Evolutionary conservation across 2,329 filamentous ascomycete species (phyloP), one percentile per base, ranked within the genome.

Genomic region (Colletotrichum sp.): DNA sequence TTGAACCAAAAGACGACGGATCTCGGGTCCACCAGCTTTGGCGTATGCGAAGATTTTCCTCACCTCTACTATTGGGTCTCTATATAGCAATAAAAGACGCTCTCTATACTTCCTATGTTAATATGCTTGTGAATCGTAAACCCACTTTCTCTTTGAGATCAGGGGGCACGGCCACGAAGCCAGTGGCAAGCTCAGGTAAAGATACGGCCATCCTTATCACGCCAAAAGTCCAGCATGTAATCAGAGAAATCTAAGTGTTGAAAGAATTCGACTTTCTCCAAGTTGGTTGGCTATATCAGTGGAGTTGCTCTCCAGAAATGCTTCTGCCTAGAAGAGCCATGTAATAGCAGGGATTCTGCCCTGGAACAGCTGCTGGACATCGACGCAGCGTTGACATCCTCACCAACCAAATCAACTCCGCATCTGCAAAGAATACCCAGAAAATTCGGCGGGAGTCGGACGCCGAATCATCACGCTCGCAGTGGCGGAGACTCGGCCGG

Each of bases 131-230:
- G 43, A 52, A 21, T 21, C 6, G 43, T 21, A 4, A 12, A 48
- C 10, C 6, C 43, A 13, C 3, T 12, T 16, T 7, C 36, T 8
- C 7, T 38, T 38, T 38, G 36, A 38, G 36, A 38, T 38, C 6
- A 15, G 8, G 8, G 18, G 43, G 5, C 5, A 21, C 9, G 3
- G 6, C 5, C n/a, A 3, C 6, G 43, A 48, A 48, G n/a, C n/a
- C n/a, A 48, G 43, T 21, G 3, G n/a, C 10, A 2, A 43, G 18
- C 38, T 18, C 38, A 6, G 6, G 38, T n/a, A 12, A 21, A 13
- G 0, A 5, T 21, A 13, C n/a, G 12, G 3, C 4, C 10, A 3
- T 21, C 0, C 0, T 52, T 52, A 0, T 21, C n/a, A 52, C 6
- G 6, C n/a, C 4, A 52, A 21, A 2, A 52, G 43, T 13, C 43